phyloP scores from a whole-genome alignment of 345 rosid species.

The Firmiana major region DNA sequence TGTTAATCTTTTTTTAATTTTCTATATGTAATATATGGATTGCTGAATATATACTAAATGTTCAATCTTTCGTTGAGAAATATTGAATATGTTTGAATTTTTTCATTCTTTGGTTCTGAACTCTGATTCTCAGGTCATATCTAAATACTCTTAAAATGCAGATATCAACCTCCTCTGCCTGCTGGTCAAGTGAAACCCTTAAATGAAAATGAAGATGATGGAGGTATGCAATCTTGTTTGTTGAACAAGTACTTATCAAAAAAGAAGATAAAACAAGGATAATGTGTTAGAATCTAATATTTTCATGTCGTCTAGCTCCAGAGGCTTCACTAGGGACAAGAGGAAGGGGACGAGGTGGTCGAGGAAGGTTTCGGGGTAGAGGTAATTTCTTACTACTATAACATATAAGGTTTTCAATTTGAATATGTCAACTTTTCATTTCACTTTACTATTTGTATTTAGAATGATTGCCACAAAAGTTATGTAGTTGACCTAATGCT shows the following conservation, averaged over 20 bases:
- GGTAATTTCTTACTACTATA: constrained; percentile 19
- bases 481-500: neutral
- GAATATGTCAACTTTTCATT: neutral
- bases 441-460: neutral
- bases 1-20: neutral
- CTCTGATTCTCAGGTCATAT: neutral
- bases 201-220: constrained; percentile 33
- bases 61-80: neutral
- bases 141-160: constrained; percentile 4
- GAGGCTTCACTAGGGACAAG: constrained; percentile 25
- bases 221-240: constrained; percentile 17
- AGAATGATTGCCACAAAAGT: neutral
- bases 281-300: neutral
- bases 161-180: constrained; percentile 35
- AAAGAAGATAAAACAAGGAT: neutral
- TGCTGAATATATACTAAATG: neutral
- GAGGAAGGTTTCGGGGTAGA: constrained; percentile 36
- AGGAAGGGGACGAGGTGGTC: constrained; percentile 31
- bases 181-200: constrained; percentile 31
- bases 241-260: neutral
- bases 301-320: neutral
- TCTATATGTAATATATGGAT: neutral
- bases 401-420: neutral
- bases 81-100: neutral
- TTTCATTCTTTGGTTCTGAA: neutral